Evolutionary conservation across 2,329 filamentous ascomycete species (phyloP).

Genomic region (Trematosphaeria pertusa): DNA sequence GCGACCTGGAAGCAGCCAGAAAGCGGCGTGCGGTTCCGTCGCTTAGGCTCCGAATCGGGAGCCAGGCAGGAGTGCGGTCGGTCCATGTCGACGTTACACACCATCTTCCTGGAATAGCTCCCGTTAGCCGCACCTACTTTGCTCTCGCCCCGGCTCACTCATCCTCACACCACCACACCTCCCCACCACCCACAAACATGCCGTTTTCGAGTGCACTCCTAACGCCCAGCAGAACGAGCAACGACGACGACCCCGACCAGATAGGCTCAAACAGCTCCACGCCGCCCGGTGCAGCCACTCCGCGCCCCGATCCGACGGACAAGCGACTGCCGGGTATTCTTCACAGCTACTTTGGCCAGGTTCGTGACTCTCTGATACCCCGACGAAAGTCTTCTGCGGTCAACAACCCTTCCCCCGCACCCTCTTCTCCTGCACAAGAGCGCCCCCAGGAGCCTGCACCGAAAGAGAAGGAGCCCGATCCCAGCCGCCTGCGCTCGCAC

Average conservation of each 20-base stretch:
- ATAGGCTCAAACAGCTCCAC: slow-evolving; percentile 83
- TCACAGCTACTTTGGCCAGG: slow-evolving; percentile 97
- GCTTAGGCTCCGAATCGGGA: slow-evolving; percentile 20
- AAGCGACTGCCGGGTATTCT: slow-evolving; percentile 95
- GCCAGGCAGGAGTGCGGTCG: slow-evolving; percentile 16
- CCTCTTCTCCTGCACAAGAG: slow-evolving; percentile 17
- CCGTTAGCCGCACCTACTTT: slow-evolving; percentile 18
- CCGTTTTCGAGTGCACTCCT: slow-evolving; percentile 43
- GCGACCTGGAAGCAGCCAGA: slow-evolving; percentile 9
- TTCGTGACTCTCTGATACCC: slow-evolving; percentile 75
- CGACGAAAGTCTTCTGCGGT: slow-evolving; percentile 49
- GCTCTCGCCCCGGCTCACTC: slow-evolving; percentile 8
- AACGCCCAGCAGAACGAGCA: slow-evolving; percentile 51
- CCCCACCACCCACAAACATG: slow-evolving; percentile 27
- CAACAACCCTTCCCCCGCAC: slow-evolving; percentile 48
- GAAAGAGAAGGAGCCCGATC: slow-evolving; percentile 30
- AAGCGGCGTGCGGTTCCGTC: slow-evolving; percentile 9
- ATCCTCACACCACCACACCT: slow-evolving; percentile 6
- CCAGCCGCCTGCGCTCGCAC: slow-evolving; percentile 55
- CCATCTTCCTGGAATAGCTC: slow-evolving; percentile 31
- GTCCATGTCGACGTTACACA: slow-evolving; percentile 40
- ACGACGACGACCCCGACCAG: slow-evolving; percentile 77
- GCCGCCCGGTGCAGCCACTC: slow-evolving; percentile 89
- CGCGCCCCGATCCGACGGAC: slow-evolving; percentile 90
- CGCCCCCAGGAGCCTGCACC: slow-evolving; percentile 18